Evolutionary conservation across 148 eudicot genomes (phyloP).

Genomic region (Dianthus caryophyllus): DNA sequence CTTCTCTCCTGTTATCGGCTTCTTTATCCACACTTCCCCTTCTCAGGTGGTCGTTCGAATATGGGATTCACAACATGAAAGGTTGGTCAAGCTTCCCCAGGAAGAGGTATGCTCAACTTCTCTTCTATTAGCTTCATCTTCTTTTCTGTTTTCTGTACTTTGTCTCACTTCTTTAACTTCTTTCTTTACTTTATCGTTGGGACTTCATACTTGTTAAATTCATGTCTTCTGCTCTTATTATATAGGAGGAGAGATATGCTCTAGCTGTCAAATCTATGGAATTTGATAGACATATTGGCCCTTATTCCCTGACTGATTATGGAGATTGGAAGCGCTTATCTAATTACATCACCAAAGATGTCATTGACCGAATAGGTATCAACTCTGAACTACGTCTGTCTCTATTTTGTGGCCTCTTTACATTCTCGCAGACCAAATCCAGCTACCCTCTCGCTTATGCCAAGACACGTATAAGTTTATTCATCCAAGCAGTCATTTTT

Average conservation of each 20-base stretch:
- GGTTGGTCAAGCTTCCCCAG: slow-evolving; percentile 56
- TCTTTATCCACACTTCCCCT: slow-evolving; percentile 59
- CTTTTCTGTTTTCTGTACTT: neutral
- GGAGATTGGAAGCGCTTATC: slow-evolving; percentile 82
- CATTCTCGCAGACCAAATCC: neutral
- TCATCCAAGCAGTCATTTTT: neutral
- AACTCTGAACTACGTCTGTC: no score
- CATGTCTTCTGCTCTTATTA: neutral
- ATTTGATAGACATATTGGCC: slow-evolving; percentile 90
- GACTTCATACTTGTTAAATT: neutral
- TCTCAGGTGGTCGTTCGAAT: slow-evolving; percentile 82
- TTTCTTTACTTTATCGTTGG: neutral
- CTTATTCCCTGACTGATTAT: slow-evolving; percentile 63
- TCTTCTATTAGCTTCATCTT: neutral
- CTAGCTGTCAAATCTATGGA: slow-evolving; percentile 74
- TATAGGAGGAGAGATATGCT: slow-evolving; percentile 75
- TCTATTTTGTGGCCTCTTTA: neutral
- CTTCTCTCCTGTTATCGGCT: slow-evolving; percentile 81
- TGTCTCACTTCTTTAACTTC: neutral
- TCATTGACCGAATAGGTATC: slow-evolving; percentile 72
- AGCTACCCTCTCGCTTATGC: neutral
- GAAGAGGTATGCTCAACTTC: slow-evolving; percentile 79
- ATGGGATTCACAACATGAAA: slow-evolving; percentile 75
- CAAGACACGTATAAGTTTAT: neutral
- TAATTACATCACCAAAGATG: slow-evolving; percentile 63